These are phyloP conservation scores for Hypoxylon sp. DNA, from an alignment of 2,329 filamentous ascomycete genomes.

Conservation along the genomic window DNA sequence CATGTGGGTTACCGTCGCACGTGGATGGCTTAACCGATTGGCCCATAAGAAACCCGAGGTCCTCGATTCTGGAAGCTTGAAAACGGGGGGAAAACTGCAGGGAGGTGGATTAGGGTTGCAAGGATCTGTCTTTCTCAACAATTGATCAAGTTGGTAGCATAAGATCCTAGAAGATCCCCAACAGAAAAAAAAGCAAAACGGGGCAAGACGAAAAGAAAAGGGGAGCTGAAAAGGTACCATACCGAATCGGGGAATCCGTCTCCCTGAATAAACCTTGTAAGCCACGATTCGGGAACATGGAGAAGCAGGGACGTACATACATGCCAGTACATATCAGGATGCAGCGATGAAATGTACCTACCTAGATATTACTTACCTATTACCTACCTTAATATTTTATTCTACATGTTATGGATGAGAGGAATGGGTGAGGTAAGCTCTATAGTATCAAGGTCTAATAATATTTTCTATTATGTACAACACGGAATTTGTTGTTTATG, in stretches of 20 bases:
- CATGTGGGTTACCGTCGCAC: slow-evolving; percentile 24
- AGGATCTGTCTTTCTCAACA: slow-evolving; percentile 35
- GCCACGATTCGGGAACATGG: slow-evolving; percentile 27
- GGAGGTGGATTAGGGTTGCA: slow-evolving; percentile 18
- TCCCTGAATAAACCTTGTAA: slow-evolving; percentile 17
- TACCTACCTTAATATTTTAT: no score
- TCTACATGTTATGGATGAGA: no score
- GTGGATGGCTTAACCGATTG: slow-evolving; percentile 31
- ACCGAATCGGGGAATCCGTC: slow-evolving; percentile 21
- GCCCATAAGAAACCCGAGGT: slow-evolving; percentile 15
- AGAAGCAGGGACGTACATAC: slow-evolving; percentile 26
- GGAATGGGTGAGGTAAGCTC: no score
- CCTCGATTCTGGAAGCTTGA: no score
- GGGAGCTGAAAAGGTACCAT: neutral
- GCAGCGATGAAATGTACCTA: no score
- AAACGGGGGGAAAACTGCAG: no score
- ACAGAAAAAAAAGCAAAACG: slow-evolving; percentile 37
- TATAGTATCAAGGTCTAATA: no score
- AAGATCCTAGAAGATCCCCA: slow-evolving; percentile 34
- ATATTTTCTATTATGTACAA: no score
- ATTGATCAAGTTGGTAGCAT: slow-evolving; percentile 35
- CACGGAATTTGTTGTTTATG: no score
- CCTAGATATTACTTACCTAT: no score
- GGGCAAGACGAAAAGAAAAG: slow-evolving; percentile 3
- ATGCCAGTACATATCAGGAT: no score